phyloP scores from a whole-genome alignment of 2,329 filamentous ascomycete genomes.

The Thelonectria rubi region DNA sequence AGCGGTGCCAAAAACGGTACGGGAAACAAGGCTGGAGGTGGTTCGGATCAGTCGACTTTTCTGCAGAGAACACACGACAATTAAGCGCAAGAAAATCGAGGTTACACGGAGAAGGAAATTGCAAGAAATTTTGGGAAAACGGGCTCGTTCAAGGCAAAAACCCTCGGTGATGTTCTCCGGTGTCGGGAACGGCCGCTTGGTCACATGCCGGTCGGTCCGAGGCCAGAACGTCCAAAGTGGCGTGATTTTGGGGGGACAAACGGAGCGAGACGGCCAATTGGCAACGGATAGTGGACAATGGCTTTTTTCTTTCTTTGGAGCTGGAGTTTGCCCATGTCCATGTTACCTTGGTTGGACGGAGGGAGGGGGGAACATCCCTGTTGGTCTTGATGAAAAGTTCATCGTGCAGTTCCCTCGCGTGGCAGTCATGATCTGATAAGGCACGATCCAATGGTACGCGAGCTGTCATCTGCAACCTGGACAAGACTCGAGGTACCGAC shows the following conservation, averaged over 20 bases:
- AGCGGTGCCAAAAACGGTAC: neutral
- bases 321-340: neutral
- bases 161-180: constrained; percentile 23
- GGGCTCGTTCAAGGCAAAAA: neutral
- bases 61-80: neutral
- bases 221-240: constrained; percentile 22
- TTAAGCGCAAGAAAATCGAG: constrained; percentile 11
- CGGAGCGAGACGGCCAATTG: neutral
- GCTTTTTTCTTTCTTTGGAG: neutral
- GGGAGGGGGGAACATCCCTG: constrained; percentile 15
- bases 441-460: neutral
- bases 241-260: constrained; percentile 14
- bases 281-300: neutral
- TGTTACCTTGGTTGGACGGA: constrained; percentile 17
- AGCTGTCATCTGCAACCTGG: neutral
- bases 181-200: constrained; percentile 22
- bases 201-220: constrained; percentile 27
- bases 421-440: constrained; percentile 17
- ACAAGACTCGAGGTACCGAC: neutral
- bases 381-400: neutral
- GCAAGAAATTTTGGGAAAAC: neutral
- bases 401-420: constrained; percentile 19
- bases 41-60: too few species aligned
- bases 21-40: constrained; percentile 5
- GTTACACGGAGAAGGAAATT: constrained; percentile 14